A percentile compares a stretch with the other conserved stretches of the same genome.
These are phyloP conservation scores for Flaveria trinervia DNA, from an alignment of 129 eudicot genomes.

Conservation along the genomic window DNA sequence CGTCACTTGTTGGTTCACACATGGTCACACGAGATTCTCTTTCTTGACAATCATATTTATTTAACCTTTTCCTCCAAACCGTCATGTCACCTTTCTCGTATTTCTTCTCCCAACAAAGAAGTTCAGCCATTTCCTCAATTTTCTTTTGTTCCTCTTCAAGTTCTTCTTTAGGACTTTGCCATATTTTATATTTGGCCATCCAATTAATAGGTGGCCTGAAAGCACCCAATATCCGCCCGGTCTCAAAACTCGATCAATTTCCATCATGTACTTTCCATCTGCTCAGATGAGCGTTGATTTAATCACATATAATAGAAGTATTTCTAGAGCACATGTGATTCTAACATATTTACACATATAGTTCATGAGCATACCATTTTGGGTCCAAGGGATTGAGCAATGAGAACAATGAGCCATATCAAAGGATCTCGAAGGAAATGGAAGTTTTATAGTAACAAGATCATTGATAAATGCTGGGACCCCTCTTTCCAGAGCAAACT, in stretches of 20 bases:
- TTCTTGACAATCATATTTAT: constrained; percentile 35
- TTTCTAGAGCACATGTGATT: constrained; percentile 4
- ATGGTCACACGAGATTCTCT: constrained; percentile 31
- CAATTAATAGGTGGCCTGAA: constrained; percentile 53
- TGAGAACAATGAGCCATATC: constrained; percentile 43
- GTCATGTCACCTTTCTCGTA: constrained; percentile 48
- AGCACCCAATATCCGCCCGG: constrained; percentile 56
- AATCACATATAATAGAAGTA: background rate
- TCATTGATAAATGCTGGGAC: constrained; percentile 40
- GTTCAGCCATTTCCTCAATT: constrained; percentile 45
- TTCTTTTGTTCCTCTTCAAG: constrained; percentile 44
- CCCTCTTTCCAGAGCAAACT: constrained; percentile 51
- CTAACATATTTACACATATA: background rate
- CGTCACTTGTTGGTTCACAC: constrained; percentile 35
- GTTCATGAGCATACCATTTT: constrained; percentile 24
- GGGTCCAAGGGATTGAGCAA: constrained; percentile 34
- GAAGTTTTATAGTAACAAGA: constrained; percentile 35
- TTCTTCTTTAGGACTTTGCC: constrained; percentile 43
- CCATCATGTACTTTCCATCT: constrained; percentile 41
- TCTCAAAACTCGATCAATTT: constrained; percentile 36
- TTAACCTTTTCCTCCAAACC: constrained; percentile 44
- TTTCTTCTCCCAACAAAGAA: constrained; percentile 56
- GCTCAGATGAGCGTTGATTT: constrained; percentile 11
- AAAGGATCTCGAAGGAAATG: constrained; percentile 40
- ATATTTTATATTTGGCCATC: constrained; percentile 37